These are phyloP conservation scores for Psilocybe tampanensis DNA, from an alignment of 768 basidiomycete species.

Conservation along the genomic window DNA sequence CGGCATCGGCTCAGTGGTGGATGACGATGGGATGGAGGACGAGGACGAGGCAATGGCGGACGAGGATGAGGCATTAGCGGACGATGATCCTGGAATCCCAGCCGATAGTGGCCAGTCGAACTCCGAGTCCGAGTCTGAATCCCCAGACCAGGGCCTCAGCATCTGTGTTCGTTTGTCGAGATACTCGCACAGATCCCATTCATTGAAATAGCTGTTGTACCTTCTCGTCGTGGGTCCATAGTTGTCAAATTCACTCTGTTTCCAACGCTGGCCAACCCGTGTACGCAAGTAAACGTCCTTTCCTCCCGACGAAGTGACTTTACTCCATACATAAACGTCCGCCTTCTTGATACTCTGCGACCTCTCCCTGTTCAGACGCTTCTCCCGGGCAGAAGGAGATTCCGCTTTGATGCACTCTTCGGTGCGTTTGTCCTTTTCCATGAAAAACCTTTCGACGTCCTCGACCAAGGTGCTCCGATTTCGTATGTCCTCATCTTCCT, in stretches of 20 bases:
- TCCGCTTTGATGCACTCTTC: not conserved
- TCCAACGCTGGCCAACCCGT: not conserved
- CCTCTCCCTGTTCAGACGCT: not conserved
- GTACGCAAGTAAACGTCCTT: constrained; percentile 7
- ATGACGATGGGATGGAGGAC: no score
- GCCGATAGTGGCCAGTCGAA: no score
- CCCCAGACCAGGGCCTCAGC: no score
- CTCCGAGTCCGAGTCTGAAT: no score
- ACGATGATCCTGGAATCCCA: no score
- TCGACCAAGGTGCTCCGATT: no score
- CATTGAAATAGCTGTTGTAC: constrained; percentile 10
- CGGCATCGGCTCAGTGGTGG: no score
- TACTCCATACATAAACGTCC: constrained; percentile 9
- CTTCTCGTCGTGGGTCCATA: not conserved
- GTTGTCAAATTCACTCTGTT: not conserved
- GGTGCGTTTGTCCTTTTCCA: not conserved
- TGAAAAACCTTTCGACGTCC: no score
- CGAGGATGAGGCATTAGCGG: no score
- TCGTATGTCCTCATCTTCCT: no score
- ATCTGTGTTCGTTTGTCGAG: no score
- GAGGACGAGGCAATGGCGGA: no score
- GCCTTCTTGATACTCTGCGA: not conserved
- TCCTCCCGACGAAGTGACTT: not conserved
- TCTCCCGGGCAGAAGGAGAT: not conserved
- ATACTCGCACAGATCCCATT: constrained; percentile 15